Conservation (phyloP, 225 moss, liverwort and hornwort species). For the Thuidium tamariscinum region DNA sequence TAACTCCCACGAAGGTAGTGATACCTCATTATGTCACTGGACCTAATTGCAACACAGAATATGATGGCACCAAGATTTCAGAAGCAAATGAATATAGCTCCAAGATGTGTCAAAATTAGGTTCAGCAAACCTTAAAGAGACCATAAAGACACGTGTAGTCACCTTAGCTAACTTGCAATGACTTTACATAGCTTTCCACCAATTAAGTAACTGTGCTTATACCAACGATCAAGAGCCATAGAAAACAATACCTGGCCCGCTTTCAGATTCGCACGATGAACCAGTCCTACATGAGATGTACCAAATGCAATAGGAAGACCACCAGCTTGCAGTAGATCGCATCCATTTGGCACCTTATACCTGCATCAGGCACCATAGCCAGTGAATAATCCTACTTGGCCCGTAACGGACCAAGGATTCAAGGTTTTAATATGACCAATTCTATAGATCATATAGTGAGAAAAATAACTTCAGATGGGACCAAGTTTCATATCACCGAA, state of each 20-base stretch:
- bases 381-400: neutral
- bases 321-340: conserved; percentile 73
- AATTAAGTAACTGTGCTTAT: neutral
- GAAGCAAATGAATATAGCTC: neutral
- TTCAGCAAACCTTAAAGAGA: neutral
- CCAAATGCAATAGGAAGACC: conserved; percentile 73
- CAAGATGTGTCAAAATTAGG: neutral
- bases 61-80: neutral
- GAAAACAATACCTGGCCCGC: conserved; percentile 62
- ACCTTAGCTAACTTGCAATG: neutral
- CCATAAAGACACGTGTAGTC: neutral
- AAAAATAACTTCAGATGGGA: neutral
- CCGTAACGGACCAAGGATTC: neutral
- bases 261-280: conserved; percentile 70
- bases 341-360: conserved; percentile 61
- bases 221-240: neutral
- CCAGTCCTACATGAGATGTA: conserved; percentile 74
- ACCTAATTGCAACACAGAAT: neutral
- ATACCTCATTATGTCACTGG: too few relatives aligned
- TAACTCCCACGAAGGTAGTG: neutral
- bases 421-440: neutral
- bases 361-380: conserved; percentile 20
- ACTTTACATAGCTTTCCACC: neutral
- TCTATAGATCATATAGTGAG: neutral
- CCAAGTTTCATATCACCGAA: neutral